Conservation (phyloP, 306 rosid genomes). For the Acacia confusa region DNA sequence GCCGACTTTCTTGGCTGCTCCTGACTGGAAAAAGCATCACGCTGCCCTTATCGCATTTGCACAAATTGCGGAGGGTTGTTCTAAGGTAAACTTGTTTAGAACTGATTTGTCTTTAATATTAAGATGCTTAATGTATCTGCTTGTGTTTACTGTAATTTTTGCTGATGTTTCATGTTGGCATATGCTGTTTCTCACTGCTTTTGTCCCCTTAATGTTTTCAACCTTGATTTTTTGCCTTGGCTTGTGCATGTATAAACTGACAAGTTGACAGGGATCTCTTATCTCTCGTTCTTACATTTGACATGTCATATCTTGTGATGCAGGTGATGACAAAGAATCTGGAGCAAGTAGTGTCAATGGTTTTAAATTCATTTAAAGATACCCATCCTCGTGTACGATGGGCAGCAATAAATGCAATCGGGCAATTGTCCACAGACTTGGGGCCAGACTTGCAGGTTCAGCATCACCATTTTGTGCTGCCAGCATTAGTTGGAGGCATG, state of each 20-base stretch:
- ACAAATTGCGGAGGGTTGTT: slow-evolving; percentile 75
- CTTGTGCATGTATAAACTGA: not conserved
- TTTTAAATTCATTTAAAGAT: slow-evolving; percentile 58
- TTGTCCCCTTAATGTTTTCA: not conserved
- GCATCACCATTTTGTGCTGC: slow-evolving; percentile 59
- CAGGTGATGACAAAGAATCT: slow-evolving; percentile 72
- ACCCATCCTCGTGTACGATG: slow-evolving; percentile 70
- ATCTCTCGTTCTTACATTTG: not conserved
- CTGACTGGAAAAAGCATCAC: slow-evolving; percentile 78
- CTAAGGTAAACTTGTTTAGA: slow-evolving; percentile 47
- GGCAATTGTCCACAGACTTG: slow-evolving; percentile 76
- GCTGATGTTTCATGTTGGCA: not conserved
- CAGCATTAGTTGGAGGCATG: slow-evolving; percentile 71
- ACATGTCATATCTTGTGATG: slow-evolving; percentile 25
- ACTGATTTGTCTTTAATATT: not conserved
- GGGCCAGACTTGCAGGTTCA: slow-evolving; percentile 70
- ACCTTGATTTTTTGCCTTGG: slow-evolving; percentile 11
- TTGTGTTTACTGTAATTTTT: not conserved
- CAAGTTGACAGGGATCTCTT: not conserved
- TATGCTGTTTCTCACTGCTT: not conserved
- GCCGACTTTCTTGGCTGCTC: slow-evolving; percentile 56
- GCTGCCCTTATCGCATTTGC: slow-evolving; percentile 71
- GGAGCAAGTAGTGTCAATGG: slow-evolving; percentile 66
- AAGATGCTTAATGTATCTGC: not conserved
- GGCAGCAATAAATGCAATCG: slow-evolving; percentile 84